Conservation (phyloP, 768 basidiomycete species). For the Lentinula lateritia region DNA sequence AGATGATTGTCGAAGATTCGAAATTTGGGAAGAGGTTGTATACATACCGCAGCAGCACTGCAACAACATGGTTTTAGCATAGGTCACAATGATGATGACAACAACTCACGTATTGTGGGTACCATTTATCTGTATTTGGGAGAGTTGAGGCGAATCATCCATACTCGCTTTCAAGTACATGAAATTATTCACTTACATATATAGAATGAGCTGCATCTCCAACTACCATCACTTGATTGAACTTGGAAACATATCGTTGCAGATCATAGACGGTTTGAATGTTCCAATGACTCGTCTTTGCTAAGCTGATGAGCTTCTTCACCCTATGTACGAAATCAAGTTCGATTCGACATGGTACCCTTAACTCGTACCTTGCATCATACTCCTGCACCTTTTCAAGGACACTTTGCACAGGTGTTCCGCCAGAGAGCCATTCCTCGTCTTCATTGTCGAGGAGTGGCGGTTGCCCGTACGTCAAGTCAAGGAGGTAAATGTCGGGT, state of each 20-base stretch:
- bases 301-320: background rate
- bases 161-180: background rate
- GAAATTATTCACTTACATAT: background rate
- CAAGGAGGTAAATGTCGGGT: slow-evolving; percentile 4
- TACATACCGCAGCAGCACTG: slow-evolving; percentile 5
- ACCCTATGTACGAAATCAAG: background rate
- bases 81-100: background rate
- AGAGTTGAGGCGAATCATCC: background rate
- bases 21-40: background rate
- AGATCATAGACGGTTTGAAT: slow-evolving; percentile 2
- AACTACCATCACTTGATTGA: slow-evolving; percentile 5
- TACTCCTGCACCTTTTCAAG: background rate
- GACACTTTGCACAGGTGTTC: background rate
- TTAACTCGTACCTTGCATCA: background rate
- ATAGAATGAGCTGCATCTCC: slow-evolving; percentile 13
- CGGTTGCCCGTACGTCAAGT: background rate
- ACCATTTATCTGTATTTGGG: slow-evolving; percentile 9
- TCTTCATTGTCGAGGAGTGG: background rate
- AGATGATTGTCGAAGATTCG: background rate
- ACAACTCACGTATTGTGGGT: slow-evolving; percentile 12
- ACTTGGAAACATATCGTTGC: background rate
- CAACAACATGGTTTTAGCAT: background rate
- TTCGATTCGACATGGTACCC: background rate
- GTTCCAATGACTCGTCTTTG: background rate
- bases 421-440: background rate